Conservation (phyloP, 208 protist genomes). For the Wallacemonas collosoma region DNA sequence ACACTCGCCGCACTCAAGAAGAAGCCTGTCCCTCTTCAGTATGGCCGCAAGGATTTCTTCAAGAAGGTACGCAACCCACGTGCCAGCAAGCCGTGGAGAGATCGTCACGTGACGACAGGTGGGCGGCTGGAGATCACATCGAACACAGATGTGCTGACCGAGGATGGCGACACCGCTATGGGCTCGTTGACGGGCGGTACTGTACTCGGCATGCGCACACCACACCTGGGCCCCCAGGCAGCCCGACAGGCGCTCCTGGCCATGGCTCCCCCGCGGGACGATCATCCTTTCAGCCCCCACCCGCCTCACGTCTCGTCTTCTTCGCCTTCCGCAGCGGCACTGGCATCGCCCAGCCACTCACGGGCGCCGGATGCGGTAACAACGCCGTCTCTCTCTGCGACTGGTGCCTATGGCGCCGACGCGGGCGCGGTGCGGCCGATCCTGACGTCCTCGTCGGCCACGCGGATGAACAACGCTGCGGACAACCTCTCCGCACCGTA, state of each 20-base stretch:
- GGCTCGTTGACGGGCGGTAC: constrained; percentile 49
- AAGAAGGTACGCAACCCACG: constrained; percentile 74
- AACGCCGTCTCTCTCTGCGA: neutral
- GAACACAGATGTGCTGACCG: constrained; percentile 41
- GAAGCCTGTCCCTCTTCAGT: constrained; percentile 54
- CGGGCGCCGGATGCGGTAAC: no score
- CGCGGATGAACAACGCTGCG: neutral
- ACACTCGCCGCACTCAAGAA: constrained; percentile 37
- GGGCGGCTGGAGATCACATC: constrained; percentile 74
- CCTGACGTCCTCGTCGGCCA: constrained; percentile 6
- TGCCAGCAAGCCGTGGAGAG: constrained; percentile 83
- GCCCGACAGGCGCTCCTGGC: constrained; percentile 7
- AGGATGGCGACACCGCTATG: constrained; percentile 30
- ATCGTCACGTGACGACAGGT: constrained; percentile 39
- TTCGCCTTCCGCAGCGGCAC: neutral
- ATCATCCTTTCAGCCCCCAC: constrained; percentile 4
- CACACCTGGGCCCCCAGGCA: constrained; percentile 23
- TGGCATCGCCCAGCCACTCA: neutral
- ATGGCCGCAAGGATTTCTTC: constrained; percentile 68
- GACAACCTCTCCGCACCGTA: neutral
- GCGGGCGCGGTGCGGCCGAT: constrained; percentile 18
- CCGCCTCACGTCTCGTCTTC: constrained; percentile 8
- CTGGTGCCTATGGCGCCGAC: constrained; percentile 21
- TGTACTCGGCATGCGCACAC: constrained; percentile 68
- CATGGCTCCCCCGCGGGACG: neutral